Percentiles rank a stretch among this genome's conserved stretches.
These are phyloP conservation scores for Punctularia strigosozonata DNA, from an alignment of 768 basidiomycete genomes.

Conservation along the genomic window DNA sequence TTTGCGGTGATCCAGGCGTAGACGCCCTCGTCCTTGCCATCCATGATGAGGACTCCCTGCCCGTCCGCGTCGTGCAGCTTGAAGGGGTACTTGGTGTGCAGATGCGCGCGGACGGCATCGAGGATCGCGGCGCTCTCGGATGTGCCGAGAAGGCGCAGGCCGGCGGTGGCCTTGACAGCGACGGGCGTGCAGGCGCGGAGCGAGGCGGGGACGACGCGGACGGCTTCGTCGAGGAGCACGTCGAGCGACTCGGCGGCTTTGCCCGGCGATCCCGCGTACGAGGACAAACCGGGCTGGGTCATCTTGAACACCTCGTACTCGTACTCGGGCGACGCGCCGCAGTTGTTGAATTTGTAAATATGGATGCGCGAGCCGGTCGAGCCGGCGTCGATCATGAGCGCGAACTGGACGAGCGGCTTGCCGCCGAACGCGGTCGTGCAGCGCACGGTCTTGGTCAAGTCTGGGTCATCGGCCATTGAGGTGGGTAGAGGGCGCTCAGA, in stretches of 20 bases:
- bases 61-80: conserved; percentile 42
- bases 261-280: conserved; percentile 41
- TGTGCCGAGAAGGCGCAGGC: conserved; percentile 60
- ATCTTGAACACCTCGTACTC: conserved; percentile 92
- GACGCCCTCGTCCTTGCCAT: conserved; percentile 93
- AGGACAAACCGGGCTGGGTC: conserved; percentile 70
- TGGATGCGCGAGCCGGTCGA: conserved; percentile 97
- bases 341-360: conserved; percentile 97
- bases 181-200: conserved; percentile 71
- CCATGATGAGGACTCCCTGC: conserved; percentile 89
- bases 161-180: conserved; percentile 89
- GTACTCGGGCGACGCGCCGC: conserved; percentile 58
- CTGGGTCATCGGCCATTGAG: conserved; percentile 62
- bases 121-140: conserved; percentile 60
- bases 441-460: conserved; percentile 60
- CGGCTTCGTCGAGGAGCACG: conserved; percentile 67
- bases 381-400: conserved; percentile 96
- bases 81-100: conserved; percentile 61
- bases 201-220: conserved; percentile 58
- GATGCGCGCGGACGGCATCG: conserved; percentile 49
- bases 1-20: conserved; percentile 99
- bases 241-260: conserved; percentile 75
- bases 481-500: conserved; percentile 29
- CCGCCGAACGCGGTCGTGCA: conserved; percentile 48
- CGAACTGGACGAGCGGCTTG: conserved; percentile 72